Evolutionary conservation across 805 yeast species (phyloP), one percentile per base, ranked within the genome.

Genomic region (Starmerella apicola): DNA sequence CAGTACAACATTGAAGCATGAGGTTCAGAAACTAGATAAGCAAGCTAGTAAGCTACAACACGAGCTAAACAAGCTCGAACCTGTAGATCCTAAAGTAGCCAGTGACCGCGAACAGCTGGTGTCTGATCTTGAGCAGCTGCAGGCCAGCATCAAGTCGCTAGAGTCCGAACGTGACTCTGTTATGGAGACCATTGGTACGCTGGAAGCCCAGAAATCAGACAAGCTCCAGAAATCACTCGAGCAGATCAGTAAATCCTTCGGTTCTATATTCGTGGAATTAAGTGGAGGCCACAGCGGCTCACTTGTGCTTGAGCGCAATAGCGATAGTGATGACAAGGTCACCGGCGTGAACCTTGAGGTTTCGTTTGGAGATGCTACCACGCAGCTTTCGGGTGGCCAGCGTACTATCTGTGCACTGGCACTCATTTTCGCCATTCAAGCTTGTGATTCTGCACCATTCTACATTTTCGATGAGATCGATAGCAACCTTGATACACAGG

Each of bases 331-430:
- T 27, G 55, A 52, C 18, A 17, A 17, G 25, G 83, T 80, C 56
- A 64, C 67, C 9, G 97, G 97, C 19, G 84, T 88, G 3, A 72
- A 93, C 0, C 82, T 91, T 39, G 68, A 78, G 8, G 96, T 86
- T 3, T 82, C 95, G 0, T 88, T 88, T 67, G 88, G 84, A 56
- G 79, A 93, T 8, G 78, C 78, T 54, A 95, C 85, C 50, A 81
- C 79, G 45, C 69, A 81, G 45, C 66, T 91, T 15, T 83, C 95
- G 1, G 98, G 98, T 30, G 98, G 98, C 9, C 98, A 91, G 55
- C 88, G 88, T 57, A 81, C 96, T 0, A 65, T 91, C n/a, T 86
- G 97, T 65, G 97, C 98, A 1, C 76, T 91, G 50, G 86, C 97
- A 0, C 69, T 91, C 37, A 86, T 91, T 49, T 68, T 91, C 42